Base-by-base conservation (phyloP, 179 eudicot genomes). In the Beta corolliflora region DNA sequence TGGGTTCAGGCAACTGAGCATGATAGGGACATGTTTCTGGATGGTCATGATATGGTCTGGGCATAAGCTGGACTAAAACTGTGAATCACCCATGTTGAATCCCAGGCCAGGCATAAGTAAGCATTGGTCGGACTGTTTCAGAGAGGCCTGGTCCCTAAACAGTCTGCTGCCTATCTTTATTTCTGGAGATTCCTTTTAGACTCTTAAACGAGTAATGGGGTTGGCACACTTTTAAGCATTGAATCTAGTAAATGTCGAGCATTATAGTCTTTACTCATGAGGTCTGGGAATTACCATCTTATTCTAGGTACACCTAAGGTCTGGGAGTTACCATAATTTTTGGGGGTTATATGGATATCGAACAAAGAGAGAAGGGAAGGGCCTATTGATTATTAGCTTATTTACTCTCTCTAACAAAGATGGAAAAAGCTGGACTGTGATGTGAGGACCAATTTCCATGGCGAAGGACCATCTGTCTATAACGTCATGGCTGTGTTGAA, bases 401-500 rank as follows among this genome's bases (percentile, higher is more conserved):
- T 18, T 31, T 36, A 13, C 73, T 18, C 4, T 50, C 15, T 48
- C 9, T 72, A 72, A 23, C 44, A 15, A 25, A 72, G 58, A 21
- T 48, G 18, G 75, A 71, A 9, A 46, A 23, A 3, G 18, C 75
- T 71, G 19, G 50, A 50, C 7, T 50, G 36, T 48, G 5, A 50
- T 14, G 18, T 48, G 58, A 50, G 31, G 23, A 21, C 18, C 75
- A 50, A 50, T 9, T 10, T 36, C 16, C 46, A 18, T 45, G n/a
- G 81, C 8, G 54, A 46, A 77, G 56, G 70, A 63, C 71, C 53
- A 25, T 77, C 14, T 61, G 71, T 25, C 69, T 31, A 15, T 77
- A 23, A 9, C 6, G 12, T 44, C 0, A 14, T 10, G 65, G 21
- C 7, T 46, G 64, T 52, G 73, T 73, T 53, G 19, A 25, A 23